Percentiles rank a stretch among this genome's conserved stretches.
Evolutionary conservation across 495 filamentous ascomycete genomes (phyloP).

Genomic region (Clohesyomyces aquaticus): DNA sequence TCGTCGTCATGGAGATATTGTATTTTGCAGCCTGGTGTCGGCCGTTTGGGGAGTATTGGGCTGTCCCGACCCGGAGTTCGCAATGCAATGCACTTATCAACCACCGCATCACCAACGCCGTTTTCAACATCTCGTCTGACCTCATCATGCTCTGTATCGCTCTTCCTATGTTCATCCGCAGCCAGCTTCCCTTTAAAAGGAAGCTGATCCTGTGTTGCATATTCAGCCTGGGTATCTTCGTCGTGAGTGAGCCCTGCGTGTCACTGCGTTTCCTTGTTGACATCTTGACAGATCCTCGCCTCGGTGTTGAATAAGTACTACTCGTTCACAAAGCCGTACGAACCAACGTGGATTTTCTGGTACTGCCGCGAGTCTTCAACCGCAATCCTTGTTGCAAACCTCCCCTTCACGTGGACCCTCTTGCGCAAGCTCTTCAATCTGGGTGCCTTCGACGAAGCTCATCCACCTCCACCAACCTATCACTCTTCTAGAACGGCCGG

Average conservation of each 20-base stretch:
- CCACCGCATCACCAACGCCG: conserved; percentile 67
- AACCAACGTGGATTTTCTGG: conserved; percentile 66
- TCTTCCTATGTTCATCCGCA: conserved; percentile 61
- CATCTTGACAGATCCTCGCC: conserved; percentile 52
- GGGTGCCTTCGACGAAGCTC: conserved; percentile 48
- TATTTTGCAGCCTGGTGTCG: conserved; percentile 68
- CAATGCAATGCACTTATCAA: conserved; percentile 51
- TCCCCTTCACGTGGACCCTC: conserved; percentile 66
- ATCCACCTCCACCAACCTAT: conserved; percentile 36
- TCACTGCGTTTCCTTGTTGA: not conserved
- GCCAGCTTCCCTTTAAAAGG: conserved; percentile 54
- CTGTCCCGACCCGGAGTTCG: conserved; percentile 42
- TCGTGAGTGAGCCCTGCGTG: conserved; percentile 29
- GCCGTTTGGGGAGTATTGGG: conserved; percentile 66
- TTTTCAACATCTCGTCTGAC: conserved; percentile 70
- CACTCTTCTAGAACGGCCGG: conserved; percentile 39
- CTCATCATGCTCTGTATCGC: conserved; percentile 63
- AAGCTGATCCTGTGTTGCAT: conserved; percentile 58
- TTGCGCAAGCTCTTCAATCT: conserved; percentile 59
- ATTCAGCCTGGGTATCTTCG: conserved; percentile 63
- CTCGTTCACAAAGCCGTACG: conserved; percentile 61
- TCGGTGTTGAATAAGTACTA: conserved; percentile 69
- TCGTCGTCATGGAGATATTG: conserved; percentile 63
- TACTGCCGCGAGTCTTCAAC: conserved; percentile 68
- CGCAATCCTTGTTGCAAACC: conserved; percentile 65